Base-by-base conservation (phyloP, 2,329 filamentous ascomycete species). In the Penicillium verrucosum region DNA sequence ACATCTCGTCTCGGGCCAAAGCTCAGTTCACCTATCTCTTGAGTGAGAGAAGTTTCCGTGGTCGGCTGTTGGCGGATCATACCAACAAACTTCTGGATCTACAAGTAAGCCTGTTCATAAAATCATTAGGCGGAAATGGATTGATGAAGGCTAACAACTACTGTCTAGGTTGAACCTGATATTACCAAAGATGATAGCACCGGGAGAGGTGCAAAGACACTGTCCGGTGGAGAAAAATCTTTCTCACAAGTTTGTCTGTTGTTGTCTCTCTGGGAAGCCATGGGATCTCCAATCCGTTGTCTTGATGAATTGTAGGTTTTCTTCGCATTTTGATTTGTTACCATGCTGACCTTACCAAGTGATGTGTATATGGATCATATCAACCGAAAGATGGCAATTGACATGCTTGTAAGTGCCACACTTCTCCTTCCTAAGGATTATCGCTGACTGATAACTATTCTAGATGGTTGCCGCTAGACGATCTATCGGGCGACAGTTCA, bases 321-420 rank as follows among this genome's bases (percentile, higher is more conserved):
- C 40, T 34, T 68, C 64, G 72, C 8, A 16, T 7, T 51, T 32
- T 44, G 55, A 29, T 42, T 30, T 23, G 9, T 29, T 29, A 11
- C 8, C 32, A 7, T 43, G 29, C 52, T 54, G 12, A 54, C 37
- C 7, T 27, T 5, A 11, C 27, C 58, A 82, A 83, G 80, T 70
- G 94, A 99, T 72, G 94, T 99, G 32, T 99, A 97, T 80, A 99
- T 99, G 94, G 94, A 99, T 75, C 91, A 89, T 65, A 90, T 97
- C 57, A 99, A 99, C 74, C 86, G 94, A 59, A 90, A 89, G 54
- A 89, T 95, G 65, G 95, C 90, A 70, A 96, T 96, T 66, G 89
- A 89, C 61, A 91, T 99, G 88, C 89, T 99, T 74, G 89, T 91
- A 78, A 79, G 86, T 81, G 11, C 34, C 41, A n/a, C 23, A n/a